Base-by-base conservation (phyloP, 495 filamentous ascomycete species). In the Trypethelium eluteriae region DNA sequence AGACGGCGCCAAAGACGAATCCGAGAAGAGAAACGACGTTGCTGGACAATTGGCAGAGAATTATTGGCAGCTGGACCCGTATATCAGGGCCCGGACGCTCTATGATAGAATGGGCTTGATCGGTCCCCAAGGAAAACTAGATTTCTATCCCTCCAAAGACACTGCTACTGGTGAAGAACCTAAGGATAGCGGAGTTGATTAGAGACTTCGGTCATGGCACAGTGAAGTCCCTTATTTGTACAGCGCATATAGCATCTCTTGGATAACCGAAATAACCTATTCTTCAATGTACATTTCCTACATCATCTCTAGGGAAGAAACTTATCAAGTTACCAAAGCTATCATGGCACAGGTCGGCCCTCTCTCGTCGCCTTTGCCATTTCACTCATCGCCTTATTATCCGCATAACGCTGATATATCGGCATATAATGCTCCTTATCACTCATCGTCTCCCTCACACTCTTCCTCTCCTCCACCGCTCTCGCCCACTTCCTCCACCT, bases 341-440 rank as follows among this genome's bases (percentile, higher is more conserved):
- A 25, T 81, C 70, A 89, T 3, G 87, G 87, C 66, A 90, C 81
- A 18, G 79, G 82, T 66, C 77, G 81, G 7, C 87, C 88, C 69
- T 79, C 76, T 71, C 86, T 79, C 11, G 83, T 89, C 38, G 87
- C 88, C 77, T 89, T 85, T 25, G 83, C 87, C 64, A 89, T 75
- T 74, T 89, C 84, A 62, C 85, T 87, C 75, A 87, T 83, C 56
- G 88, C 88, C n/a, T 79, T 84, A 75, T 90, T 82, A 62, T 90
- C 86, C 14, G 86, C 87, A 80, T 91, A 91, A 64, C 85, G 76
- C 74, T 84, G 80, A 73, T 89, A 91, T 62, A 86, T 86, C 2
- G 79, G 80, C 62, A 85, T 71, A 70, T 88, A 89, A 71, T 84
- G 75, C 62, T 86, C 82, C 50, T 75, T 83, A 25, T 85, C 82